phyloP scores from a whole-genome alignment of 805 yeast genomes.

The Ascoidea tarda region DNA sequence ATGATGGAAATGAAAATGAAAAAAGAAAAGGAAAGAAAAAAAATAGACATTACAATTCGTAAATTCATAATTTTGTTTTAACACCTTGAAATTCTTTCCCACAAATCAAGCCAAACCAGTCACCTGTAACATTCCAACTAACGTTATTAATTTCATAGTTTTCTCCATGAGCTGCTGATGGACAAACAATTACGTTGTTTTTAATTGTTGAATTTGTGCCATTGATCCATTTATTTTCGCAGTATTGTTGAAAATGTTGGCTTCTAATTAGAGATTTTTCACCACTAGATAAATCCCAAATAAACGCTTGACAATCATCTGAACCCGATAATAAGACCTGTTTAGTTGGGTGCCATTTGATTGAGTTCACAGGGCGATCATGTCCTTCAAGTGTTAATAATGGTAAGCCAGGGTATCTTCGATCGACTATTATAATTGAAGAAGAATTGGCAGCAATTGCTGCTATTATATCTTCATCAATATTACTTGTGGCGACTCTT shows the following conservation, averaged over 20 bases:
- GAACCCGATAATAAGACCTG: constrained; percentile 50
- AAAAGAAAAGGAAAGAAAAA: no score
- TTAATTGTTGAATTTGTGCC: not conserved
- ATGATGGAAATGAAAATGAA: no score
- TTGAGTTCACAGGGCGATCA: constrained; percentile 50
- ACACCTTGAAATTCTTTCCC: constrained; percentile 62
- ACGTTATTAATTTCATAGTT: constrained; percentile 64
- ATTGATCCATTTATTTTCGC: not conserved
- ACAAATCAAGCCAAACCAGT: constrained; percentile 67
- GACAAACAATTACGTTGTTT: constrained; percentile 11
- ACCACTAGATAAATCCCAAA: constrained; percentile 40
- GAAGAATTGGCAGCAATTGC: constrained; percentile 63
- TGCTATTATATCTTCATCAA: constrained; percentile 74
- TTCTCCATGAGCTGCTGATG: constrained; percentile 40
- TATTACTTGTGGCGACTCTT: constrained; percentile 62
- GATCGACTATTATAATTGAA: constrained; percentile 58
- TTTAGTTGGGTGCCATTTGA: constrained; percentile 74
- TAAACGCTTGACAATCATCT: constrained; percentile 59
- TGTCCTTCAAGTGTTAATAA: constrained; percentile 58
- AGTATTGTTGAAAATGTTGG: constrained; percentile 1
- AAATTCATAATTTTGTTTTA: constrained; percentile 10
- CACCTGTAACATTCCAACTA: constrained; percentile 59
- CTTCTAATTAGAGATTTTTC: not conserved
- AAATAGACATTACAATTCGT: not conserved
- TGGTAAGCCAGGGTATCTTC: constrained; percentile 82